These are phyloP conservation scores for Isochrysis galbana DNA, from an alignment of 78 protist genomes.

Conservation along the genomic window DNA sequence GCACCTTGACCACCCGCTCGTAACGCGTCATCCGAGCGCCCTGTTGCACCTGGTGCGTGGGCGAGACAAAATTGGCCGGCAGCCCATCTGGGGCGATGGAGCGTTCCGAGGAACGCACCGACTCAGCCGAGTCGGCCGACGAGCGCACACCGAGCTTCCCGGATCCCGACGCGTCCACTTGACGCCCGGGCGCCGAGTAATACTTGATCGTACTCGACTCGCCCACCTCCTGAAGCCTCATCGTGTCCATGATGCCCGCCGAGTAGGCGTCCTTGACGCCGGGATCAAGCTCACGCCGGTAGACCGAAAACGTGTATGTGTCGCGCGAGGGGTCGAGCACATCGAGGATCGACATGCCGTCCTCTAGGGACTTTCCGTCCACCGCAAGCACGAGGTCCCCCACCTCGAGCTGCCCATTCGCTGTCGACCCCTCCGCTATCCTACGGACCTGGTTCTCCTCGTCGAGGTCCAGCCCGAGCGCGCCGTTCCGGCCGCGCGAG, in stretches of 20 bases:
- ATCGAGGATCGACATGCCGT: not conserved
- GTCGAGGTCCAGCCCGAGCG: not conserved
- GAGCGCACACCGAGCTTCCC: not conserved
- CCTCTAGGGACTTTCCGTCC: not conserved
- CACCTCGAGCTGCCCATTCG: not conserved
- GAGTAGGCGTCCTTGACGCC: not conserved
- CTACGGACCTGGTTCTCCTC: not conserved
- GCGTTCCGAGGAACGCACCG: not conserved
- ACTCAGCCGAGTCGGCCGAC: not conserved
- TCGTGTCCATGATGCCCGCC: too few relatives aligned
- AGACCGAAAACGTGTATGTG: not conserved
- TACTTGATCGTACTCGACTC: too few relatives aligned
- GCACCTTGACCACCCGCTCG: not conserved
- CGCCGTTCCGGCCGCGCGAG: not conserved
- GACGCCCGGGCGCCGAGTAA: too few relatives aligned
- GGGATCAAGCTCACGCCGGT: not conserved
- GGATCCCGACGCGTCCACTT: too few relatives aligned
- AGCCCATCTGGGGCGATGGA: too few relatives aligned
- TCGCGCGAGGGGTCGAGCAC: not conserved
- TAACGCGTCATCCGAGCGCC: not conserved
- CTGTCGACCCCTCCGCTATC: not conserved
- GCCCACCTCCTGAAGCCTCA: too few relatives aligned
- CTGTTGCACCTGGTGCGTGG: not conserved
- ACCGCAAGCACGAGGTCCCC: not conserved
- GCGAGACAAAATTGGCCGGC: too few relatives aligned